Conservation (phyloP, 352 stramenopile species). For the Aphanomyces euteiches region DNA sequence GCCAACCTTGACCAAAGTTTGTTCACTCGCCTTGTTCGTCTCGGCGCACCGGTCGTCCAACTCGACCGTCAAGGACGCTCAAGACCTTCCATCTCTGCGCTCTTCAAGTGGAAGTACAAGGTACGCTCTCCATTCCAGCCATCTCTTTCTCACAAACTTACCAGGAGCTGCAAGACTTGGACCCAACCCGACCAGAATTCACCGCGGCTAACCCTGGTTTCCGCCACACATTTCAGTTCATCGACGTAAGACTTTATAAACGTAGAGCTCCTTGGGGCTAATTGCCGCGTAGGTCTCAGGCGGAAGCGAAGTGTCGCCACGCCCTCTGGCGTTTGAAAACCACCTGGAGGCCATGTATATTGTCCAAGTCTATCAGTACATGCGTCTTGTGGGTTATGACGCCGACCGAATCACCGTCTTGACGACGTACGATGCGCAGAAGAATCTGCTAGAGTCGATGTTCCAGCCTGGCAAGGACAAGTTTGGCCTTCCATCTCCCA, state of each 20-base stretch:
- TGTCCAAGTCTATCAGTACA: constrained; percentile 90
- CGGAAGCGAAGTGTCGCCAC: constrained; percentile 62
- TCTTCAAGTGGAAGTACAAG: constrained; percentile 87
- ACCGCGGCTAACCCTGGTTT: constrained; percentile 87
- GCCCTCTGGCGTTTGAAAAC: constrained; percentile 92
- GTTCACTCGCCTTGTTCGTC: constrained; percentile 91
- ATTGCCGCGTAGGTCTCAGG: constrained; percentile 32
- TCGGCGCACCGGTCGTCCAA: constrained; percentile 89
- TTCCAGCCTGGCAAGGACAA: constrained; percentile 40
- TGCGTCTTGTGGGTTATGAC: constrained; percentile 90
- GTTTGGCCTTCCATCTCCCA: constrained; percentile 40
- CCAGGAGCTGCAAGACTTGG: too few relatives aligned
- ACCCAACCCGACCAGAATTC: constrained; percentile 30
- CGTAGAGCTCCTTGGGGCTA: constrained; percentile 35
- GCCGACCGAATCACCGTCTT: constrained; percentile 91
- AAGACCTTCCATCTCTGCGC: constrained; percentile 74
- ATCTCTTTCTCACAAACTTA: too few relatives aligned
- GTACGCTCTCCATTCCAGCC: not conserved
- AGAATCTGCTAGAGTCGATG: constrained; percentile 88
- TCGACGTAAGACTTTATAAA: constrained; percentile 50
- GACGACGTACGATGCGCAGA: constrained; percentile 95
- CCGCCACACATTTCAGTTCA: constrained; percentile 83
- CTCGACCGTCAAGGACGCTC: constrained; percentile 90
- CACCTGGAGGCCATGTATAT: constrained; percentile 93
- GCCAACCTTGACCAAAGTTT: constrained; percentile 93